Evolutionary conservation across 179 eudicot species (phyloP).

Genomic region (Vitellaria paradoxa): DNA sequence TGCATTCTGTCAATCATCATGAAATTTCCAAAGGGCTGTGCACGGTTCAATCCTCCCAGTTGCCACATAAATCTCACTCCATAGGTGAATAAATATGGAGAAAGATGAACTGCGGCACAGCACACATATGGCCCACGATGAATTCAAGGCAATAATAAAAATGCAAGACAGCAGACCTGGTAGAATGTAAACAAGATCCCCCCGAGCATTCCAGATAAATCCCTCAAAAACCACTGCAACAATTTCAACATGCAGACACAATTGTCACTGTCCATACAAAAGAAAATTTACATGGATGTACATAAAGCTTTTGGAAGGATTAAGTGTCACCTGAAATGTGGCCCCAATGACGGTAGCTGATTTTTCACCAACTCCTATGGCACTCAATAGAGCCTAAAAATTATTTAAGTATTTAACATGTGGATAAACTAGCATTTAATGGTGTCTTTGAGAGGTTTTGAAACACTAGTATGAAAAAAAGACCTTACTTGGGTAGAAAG

Average conservation of each 20-base stretch:
- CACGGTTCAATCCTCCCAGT: background rate
- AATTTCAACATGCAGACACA: constrained; percentile 14
- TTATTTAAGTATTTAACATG: background rate
- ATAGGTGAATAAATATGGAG: background rate
- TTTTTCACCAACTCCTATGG: constrained; percentile 97
- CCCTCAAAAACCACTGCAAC: constrained; percentile 96
- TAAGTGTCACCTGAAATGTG: constrained; percentile 74
- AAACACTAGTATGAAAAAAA: background rate
- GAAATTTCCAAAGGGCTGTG: background rate
- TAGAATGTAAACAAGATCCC: constrained; percentile 93
- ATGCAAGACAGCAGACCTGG: constrained; percentile 44
- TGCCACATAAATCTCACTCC: background rate
- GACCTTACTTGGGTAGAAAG: constrained; percentile 91
- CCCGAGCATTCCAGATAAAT: constrained; percentile 98
- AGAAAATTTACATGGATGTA: background rate
- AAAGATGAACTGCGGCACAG: background rate
- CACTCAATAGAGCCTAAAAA: constrained; percentile 92
- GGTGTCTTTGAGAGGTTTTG: background rate
- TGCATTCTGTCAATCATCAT: background rate
- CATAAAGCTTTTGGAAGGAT: background rate
- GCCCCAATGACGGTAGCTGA: constrained; percentile 97
- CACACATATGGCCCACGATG: background rate
- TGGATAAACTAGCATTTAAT: background rate
- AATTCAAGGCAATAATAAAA: background rate
- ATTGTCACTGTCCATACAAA: background rate